Evolutionary conservation across 352 stramenopile species (phyloP).

Genomic region (Phytopythium cucurbitacearum): DNA sequence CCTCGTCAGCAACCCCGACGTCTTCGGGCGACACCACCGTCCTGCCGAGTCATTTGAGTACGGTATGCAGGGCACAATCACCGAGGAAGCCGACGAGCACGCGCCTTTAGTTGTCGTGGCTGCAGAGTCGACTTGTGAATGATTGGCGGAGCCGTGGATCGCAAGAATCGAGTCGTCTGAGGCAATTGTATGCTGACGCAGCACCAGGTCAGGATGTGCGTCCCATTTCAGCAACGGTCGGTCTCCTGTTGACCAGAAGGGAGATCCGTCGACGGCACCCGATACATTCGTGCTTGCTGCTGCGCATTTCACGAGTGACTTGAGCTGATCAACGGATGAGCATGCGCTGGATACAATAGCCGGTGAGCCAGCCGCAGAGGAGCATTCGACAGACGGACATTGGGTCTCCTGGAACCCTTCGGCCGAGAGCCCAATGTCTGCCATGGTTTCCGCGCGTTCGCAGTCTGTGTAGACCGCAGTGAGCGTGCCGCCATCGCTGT

Average conservation of each 20-base stretch:
- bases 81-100: constrained; percentile 5
- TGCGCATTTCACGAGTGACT: constrained; percentile 4
- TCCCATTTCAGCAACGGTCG: neutral
- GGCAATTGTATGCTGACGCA: constrained; percentile 7
- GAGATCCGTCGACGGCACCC: neutral
- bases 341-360: constrained; percentile 11
- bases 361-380: neutral
- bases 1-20: constrained; percentile 11
- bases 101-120: neutral
- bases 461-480: constrained; percentile 21
- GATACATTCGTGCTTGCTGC: neutral
- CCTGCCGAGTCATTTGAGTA: constrained; percentile 14
- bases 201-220: neutral
- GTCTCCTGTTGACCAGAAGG: constrained; percentile 5
- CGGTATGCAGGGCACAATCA: constrained; percentile 25
- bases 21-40: constrained; percentile 25
- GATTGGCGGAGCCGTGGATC: constrained; percentile 9
- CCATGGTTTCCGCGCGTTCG: constrained; percentile 10
- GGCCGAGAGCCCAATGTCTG: constrained; percentile 6
- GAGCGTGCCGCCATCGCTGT: constrained; percentile 9
- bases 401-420: constrained; percentile 3
- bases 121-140: no score
- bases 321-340: constrained; percentile 7
- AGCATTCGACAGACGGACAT: constrained; percentile 11
- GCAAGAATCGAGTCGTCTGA: constrained; percentile 13